These are phyloP conservation scores for Cucumis hystrix DNA, from an alignment of 306 rosid genomes.

Conservation along the genomic window DNA sequence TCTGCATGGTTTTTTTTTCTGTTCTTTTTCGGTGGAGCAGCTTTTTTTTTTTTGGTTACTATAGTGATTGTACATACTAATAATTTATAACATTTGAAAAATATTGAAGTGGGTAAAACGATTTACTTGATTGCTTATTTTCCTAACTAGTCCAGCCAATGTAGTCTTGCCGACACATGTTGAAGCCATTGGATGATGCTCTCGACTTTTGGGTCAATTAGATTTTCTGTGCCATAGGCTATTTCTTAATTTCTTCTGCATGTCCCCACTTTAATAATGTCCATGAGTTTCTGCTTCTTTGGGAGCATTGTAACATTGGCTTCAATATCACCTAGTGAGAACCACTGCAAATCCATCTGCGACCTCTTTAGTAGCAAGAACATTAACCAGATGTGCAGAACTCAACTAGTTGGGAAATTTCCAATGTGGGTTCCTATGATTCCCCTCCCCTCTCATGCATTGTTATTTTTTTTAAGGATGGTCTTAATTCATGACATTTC, in stretches of 20 bases:
- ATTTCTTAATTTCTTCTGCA: constrained; percentile 80
- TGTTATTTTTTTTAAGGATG: background rate
- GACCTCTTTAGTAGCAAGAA: constrained; percentile 69
- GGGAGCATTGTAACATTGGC: constrained; percentile 67
- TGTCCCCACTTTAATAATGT: constrained; percentile 79
- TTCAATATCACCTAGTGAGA: constrained; percentile 66
- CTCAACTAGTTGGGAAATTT: constrained; percentile 22
- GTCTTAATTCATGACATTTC: background rate
- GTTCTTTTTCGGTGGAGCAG: background rate
- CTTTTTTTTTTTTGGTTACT: background rate
- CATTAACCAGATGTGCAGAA: constrained; percentile 44
- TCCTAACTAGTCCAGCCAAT: constrained; percentile 55
- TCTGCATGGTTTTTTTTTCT: no score
- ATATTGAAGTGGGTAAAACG: no score
- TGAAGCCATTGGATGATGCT: constrained; percentile 58
- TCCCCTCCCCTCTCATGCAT: background rate
- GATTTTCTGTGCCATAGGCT: constrained; percentile 81
- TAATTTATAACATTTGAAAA: no score
- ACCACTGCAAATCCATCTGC: constrained; percentile 65
- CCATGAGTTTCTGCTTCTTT: constrained; percentile 67
- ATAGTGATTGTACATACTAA: no score
- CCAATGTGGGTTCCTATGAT: background rate
- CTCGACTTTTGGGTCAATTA: constrained; percentile 65
- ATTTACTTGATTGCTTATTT: no score
- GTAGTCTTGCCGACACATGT: constrained; percentile 81